phyloP scores from a whole-genome alignment of 345 rosid species.

The Bruguiera gymnorhiza region DNA sequence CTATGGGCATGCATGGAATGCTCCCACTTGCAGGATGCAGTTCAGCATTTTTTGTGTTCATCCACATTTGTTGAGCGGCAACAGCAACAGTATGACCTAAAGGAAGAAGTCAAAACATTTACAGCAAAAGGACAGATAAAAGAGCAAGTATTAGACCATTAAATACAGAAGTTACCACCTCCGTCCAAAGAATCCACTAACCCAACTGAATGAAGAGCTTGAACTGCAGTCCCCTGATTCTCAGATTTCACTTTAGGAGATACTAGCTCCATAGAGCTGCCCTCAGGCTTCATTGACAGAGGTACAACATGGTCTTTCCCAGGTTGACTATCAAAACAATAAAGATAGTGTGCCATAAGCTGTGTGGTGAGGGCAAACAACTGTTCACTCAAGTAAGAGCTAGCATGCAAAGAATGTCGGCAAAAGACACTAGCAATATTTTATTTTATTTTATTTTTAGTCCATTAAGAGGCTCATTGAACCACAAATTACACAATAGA shows the following conservation, averaged over 20 bases:
- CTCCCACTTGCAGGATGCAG: slow-evolving; percentile 49
- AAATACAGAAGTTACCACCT: slow-evolving; percentile 33
- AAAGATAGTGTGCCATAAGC: slow-evolving; percentile 17
- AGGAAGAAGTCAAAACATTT: slow-evolving; percentile 20
- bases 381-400: not conserved
- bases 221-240: slow-evolving; percentile 38
- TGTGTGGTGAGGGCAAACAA: not conserved
- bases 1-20: slow-evolving; percentile 48
- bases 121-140: not conserved
- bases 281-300: slow-evolving; percentile 47
- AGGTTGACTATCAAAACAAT: slow-evolving; percentile 46
- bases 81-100: slow-evolving; percentile 32
- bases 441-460: too few species aligned
- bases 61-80: slow-evolving; percentile 39
- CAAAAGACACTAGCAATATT: too few species aligned
- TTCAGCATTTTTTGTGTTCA: slow-evolving; percentile 34
- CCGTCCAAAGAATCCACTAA: slow-evolving; percentile 44
- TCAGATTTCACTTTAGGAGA: slow-evolving; percentile 63
- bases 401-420: too few species aligned
- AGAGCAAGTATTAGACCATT: not conserved
- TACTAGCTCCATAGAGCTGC: slow-evolving; percentile 62
- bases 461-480: too few species aligned
- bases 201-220: slow-evolving; percentile 44
- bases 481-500: too few species aligned
- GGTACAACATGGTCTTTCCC: slow-evolving; percentile 46